Conservation (phyloP, 164 flowering plant species). For the Cinnamomum micranthum region DNA sequence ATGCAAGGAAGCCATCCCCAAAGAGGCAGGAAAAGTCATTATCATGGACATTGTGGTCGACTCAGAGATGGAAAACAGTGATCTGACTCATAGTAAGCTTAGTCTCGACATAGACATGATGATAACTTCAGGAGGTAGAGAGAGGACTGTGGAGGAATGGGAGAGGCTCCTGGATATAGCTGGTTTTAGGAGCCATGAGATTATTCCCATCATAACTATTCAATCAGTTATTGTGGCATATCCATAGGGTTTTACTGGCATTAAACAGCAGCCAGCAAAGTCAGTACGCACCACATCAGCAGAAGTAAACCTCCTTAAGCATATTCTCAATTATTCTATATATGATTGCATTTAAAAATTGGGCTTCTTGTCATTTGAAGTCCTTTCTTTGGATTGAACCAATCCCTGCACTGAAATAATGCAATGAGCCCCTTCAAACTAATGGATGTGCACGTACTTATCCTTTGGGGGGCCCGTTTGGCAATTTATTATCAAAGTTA, state of each 20-base stretch:
- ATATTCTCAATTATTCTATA: no score
- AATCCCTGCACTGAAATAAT: no score
- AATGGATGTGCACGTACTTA: no score
- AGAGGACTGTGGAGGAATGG: conserved; percentile 15
- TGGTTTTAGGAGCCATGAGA: conserved; percentile 4
- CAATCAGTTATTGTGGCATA: conserved; percentile 10
- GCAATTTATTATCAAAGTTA: no score
- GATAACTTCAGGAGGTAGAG: conserved; percentile 8
- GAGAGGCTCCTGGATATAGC: neutral
- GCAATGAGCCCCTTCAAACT: no score
- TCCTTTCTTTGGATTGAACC: no score
- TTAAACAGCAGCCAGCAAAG: no score
- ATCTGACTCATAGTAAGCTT: neutral
- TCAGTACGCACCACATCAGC: no score
- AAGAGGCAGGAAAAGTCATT: conserved; percentile 13
- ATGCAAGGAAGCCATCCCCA: conserved; percentile 8
- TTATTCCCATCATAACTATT: conserved; percentile 2
- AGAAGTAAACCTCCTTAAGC: no score
- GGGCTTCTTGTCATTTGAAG: no score
- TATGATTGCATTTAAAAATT: no score
- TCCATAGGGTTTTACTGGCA: neutral
- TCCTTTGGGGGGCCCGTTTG: no score
- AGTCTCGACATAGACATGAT: conserved; percentile 11
- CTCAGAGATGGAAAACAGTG: neutral
- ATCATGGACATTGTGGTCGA: conserved; percentile 35